phyloP scores from a whole-genome alignment of 805 yeast species.

The Priceomyces haplophilus region DNA sequence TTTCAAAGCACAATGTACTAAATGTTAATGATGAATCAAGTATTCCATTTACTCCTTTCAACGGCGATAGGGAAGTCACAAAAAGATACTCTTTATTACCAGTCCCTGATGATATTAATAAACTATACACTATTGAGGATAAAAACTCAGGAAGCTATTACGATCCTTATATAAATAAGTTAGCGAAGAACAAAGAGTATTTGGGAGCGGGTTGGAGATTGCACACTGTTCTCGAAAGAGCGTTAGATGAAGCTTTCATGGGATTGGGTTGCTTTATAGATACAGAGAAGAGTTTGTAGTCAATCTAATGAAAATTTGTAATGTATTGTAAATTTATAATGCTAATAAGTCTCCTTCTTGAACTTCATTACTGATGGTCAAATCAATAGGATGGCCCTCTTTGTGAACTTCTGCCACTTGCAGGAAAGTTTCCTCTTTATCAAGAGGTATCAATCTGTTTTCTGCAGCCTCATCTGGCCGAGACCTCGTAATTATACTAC shows the following conservation, averaged over 20 bases:
- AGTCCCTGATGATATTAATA: slow-evolving; percentile 22
- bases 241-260: slow-evolving; percentile 83
- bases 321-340: slow-evolving; percentile 2
- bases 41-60: slow-evolving; percentile 88
- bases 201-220: slow-evolving; percentile 85
- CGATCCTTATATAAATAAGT: slow-evolving; percentile 48
- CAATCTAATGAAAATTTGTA: not conserved
- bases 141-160: slow-evolving; percentile 31
- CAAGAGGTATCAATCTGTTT: too few species aligned
- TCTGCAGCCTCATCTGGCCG: too few species aligned
- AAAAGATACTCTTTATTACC: slow-evolving; percentile 48
- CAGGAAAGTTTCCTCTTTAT: too few species aligned
- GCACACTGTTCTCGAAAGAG: slow-evolving; percentile 65
- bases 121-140: slow-evolving; percentile 22
- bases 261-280: slow-evolving; percentile 83
- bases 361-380: not conserved
- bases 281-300: slow-evolving; percentile 23
- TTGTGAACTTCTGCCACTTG: too few species aligned
- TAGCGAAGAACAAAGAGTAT: slow-evolving; percentile 58
- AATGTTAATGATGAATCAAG: slow-evolving; percentile 17
- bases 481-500: too few species aligned
- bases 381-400: not conserved
- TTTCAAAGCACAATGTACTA: slow-evolving; percentile 17
- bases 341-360: slow-evolving; percentile 6
- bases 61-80: slow-evolving; percentile 72